Percentiles rank a stretch among this genome's conserved stretches.
Conservation (phyloP, 345 rosid genomes). For the Rhodamnia rubescens region DNA sequence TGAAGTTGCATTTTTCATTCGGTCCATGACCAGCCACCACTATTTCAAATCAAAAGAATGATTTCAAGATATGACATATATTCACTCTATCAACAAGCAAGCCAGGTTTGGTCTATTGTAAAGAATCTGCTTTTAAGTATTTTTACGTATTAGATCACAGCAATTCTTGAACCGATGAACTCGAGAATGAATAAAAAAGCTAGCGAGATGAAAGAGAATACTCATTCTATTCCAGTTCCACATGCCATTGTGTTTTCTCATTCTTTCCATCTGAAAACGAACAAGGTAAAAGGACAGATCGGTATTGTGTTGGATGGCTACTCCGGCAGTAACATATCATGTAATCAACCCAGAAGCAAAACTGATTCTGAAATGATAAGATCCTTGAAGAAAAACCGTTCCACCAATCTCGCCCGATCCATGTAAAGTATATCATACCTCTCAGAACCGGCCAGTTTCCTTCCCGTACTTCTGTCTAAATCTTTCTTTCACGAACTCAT, state of each 20-base stretch:
- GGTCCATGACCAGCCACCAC: background rate
- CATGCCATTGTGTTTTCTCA: background rate
- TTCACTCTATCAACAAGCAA: background rate
- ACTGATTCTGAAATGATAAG: background rate
- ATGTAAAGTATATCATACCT: background rate
- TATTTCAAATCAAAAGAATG: background rate
- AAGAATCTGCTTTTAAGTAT: background rate
- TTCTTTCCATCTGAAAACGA: background rate
- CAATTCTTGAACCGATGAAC: background rate
- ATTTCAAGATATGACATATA: background rate
- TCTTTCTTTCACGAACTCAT: slow-evolving; percentile 48
- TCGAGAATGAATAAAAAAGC: background rate
- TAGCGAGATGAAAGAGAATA: background rate
- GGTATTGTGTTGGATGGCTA: background rate
- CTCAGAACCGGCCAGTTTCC: background rate
- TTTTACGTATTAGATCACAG: background rate
- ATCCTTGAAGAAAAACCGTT: background rate
- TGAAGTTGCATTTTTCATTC: background rate
- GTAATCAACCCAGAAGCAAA: background rate
- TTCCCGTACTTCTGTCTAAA: slow-evolving; percentile 47
- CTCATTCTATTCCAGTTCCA: background rate
- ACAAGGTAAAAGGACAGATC: background rate
- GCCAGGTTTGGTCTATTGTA: background rate
- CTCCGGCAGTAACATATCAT: background rate
- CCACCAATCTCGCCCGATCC: background rate